A percentile compares a stretch with the other conserved stretches of the same genome.
Evolutionary conservation across 2,329 filamentous ascomycete species (phyloP).

Genomic region (Setomelanomma holmii): DNA sequence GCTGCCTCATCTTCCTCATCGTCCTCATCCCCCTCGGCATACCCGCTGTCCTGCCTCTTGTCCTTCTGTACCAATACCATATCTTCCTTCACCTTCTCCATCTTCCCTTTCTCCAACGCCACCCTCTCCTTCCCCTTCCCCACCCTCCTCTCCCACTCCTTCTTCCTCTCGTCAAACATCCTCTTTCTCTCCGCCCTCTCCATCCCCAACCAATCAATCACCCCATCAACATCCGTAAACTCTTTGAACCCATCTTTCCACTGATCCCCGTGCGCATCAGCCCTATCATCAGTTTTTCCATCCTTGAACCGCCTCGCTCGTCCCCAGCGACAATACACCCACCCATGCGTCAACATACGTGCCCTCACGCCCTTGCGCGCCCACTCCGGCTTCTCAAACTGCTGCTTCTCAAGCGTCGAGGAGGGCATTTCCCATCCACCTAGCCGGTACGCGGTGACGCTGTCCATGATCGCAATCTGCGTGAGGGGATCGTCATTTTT

Average conservation of each 20-base stretch:
- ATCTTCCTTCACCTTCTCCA: background rate
- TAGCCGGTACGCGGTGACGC: slow-evolving; percentile 28
- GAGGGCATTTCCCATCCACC: slow-evolving; percentile 36
- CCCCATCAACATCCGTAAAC: slow-evolving; percentile 29
- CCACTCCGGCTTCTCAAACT: background rate
- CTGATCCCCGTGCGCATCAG: slow-evolving; percentile 25
- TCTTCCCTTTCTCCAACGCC: no score
- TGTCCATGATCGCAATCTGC: slow-evolving; percentile 30
- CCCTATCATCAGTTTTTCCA: slow-evolving; percentile 11
- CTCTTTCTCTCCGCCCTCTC: slow-evolving; percentile 1
- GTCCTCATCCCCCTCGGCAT: no score
- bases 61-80: no score
- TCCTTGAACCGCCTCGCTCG: slow-evolving; percentile 11
- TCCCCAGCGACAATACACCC: slow-evolving; percentile 40
- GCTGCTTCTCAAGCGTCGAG: background rate
- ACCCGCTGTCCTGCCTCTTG: no score
- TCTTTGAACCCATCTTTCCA: slow-evolving; percentile 36
- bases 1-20: no score
- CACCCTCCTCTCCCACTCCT: background rate
- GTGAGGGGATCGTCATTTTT: slow-evolving; percentile 21
- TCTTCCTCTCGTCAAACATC: background rate
- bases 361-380: slow-evolving; percentile 17
- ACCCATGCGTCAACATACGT: slow-evolving; percentile 24
- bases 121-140: background rate
- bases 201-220: slow-evolving; percentile 12